Evolutionary conservation across 257 asterid species (phyloP), one percentile per base, ranked within the genome.

Genomic region (Orobanche coerulescens): DNA sequence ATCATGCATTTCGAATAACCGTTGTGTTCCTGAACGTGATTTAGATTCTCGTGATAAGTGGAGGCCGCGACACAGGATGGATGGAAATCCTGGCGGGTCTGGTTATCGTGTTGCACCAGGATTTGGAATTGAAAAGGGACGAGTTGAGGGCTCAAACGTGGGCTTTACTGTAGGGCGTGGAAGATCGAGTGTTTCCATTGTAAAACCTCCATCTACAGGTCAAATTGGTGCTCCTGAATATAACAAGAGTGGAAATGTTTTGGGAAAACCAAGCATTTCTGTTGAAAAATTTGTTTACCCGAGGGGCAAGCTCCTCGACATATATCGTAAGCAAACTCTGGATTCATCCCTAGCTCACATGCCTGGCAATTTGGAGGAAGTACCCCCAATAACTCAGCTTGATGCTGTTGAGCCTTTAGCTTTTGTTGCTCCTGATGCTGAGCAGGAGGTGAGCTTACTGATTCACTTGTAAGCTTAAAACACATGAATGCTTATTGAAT

Each of bases 51-150:
- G 95, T 68, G 99, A 93, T 68, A 93, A 93, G 84, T 93, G 99
- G 99, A 85, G 99, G 75, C 99, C 99, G 44, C 83, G 99, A 34
- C 91, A 93, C 73, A 84, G 94, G 81, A 81, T 89, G 95, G 99
- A 93, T 66, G 88, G 76, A 61, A 87, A 69, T 75, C 60, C 84
- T 48, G 78, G 78, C 3, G 95, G 82, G 0, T 58, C 84, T 34
- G 83, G 84, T 64, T 78, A 79, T 62, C 99, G 99, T 52, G 77
- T 91, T 64, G 99, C 99, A 2, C 99, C 99, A 13, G 99, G 99
- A 63, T 93, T 93, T 78, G 97, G 97, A 61, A 65, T 58, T 66
- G 99, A 84, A 73, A 86, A 72, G 72, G 97, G 95, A 55, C 76
- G 85, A 54, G 79, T 61, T 23, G 97, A 93, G 66, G 94, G 84